phyloP scores from a whole-genome alignment of 352 stramenopile genomes.

The Peronosclerospora sorghi region DNA sequence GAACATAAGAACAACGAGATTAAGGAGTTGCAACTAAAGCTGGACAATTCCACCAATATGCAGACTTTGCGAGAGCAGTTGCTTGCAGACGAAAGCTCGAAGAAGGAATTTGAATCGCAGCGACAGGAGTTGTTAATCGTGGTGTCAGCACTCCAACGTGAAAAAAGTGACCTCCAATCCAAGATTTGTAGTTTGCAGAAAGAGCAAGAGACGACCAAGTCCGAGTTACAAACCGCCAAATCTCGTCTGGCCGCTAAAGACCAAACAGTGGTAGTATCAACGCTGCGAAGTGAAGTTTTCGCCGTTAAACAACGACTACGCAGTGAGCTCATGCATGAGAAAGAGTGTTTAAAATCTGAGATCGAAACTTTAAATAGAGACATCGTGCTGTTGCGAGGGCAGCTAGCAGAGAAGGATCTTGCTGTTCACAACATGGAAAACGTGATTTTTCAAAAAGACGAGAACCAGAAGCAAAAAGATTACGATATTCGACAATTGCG shows the following conservation, averaged over 20 bases:
- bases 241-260: conserved; percentile 36
- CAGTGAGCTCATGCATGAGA: conserved; percentile 57
- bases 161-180: conserved; percentile 25
- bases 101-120: conserved; percentile 33
- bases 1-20: conserved; percentile 36
- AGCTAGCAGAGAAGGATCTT: conserved; percentile 37
- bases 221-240: conserved; percentile 29
- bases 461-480: conserved; percentile 27
- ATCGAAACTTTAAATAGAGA: conserved; percentile 33
- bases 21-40: conserved; percentile 40
- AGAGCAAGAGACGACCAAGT: conserved; percentile 16
- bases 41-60: conserved; percentile 29
- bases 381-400: conserved; percentile 22
- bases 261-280: conserved; percentile 43
- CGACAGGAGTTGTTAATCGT: conserved; percentile 30
- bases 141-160: conserved; percentile 29
- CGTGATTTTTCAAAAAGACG: conserved; percentile 26
- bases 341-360: conserved; percentile 29
- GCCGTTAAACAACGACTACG: conserved; percentile 50
- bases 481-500: conserved; percentile 33
- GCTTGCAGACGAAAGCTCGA: conserved; percentile 29
- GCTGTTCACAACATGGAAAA: conserved; percentile 32
- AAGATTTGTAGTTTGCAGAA: conserved; percentile 15
- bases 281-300: conserved; percentile 44
- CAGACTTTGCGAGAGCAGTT: conserved; percentile 37